Conservation (phyloP, 768 basidiomycete species). For the Calocera viscosa region DNA sequence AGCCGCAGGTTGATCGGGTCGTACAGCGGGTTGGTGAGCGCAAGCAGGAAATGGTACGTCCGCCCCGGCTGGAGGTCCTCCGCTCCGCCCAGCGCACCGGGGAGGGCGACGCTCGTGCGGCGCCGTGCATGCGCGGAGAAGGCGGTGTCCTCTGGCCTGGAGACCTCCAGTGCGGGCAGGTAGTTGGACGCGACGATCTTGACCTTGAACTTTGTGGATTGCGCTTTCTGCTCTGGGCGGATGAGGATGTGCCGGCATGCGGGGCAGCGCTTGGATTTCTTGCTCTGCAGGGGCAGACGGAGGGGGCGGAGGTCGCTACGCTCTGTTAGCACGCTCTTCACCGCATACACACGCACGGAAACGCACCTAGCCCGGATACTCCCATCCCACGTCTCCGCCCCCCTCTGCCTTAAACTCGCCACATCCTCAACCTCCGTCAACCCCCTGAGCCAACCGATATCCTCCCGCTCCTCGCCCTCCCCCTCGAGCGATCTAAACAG, state of each 20-base stretch:
- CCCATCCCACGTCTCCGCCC: slow-evolving; percentile 66
- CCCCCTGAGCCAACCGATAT: slow-evolving; percentile 21
- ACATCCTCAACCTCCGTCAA: slow-evolving; percentile 51
- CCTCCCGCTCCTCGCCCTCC: neutral
- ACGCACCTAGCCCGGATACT: slow-evolving; percentile 54
- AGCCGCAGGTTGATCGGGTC: slow-evolving; percentile 90
- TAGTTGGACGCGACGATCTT: slow-evolving; percentile 94
- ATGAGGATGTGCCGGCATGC: slow-evolving; percentile 91
- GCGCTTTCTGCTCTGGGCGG: slow-evolving; percentile 95
- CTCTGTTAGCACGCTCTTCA: neutral
- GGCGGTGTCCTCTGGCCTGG: slow-evolving; percentile 39
- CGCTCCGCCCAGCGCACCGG: slow-evolving; percentile 32
- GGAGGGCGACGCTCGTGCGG: slow-evolving; percentile 26
- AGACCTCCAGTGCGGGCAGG: slow-evolving; percentile 69
- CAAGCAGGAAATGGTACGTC: slow-evolving; percentile 78
- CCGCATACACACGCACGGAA: neutral
- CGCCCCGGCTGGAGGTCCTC: slow-evolving; percentile 54
- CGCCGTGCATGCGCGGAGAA: slow-evolving; percentile 30
- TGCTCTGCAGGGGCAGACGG: slow-evolving; percentile 84
- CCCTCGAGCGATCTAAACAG: neutral
- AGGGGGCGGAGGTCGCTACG: slow-evolving; percentile 63
- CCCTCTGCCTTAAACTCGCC: slow-evolving; percentile 63
- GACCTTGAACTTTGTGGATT: slow-evolving; percentile 90
- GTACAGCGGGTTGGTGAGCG: slow-evolving; percentile 87
- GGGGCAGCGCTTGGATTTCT: slow-evolving; percentile 90